Conservation (phyloP, 2,329 filamentous ascomycete species). For the Neofusicoccum umdonicola region DNA sequence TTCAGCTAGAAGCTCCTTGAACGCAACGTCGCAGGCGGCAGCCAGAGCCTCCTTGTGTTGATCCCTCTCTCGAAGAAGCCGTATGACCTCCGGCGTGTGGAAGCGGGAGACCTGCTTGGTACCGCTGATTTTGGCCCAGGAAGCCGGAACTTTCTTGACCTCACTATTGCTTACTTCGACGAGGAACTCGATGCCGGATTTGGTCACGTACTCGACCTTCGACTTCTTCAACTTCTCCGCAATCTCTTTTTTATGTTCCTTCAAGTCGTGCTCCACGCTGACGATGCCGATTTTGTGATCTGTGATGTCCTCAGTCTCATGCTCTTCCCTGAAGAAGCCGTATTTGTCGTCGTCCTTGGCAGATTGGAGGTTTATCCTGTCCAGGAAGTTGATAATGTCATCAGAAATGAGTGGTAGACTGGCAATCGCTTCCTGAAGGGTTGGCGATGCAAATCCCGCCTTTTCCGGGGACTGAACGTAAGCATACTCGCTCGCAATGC, state of each 20-base stretch:
- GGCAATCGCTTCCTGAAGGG: constrained; percentile 70
- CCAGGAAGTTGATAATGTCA: constrained; percentile 70
- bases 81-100: constrained; percentile 86
- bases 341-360: constrained; percentile 91
- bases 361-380: constrained; percentile 80
- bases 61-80: constrained; percentile 80
- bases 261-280: constrained; percentile 85
- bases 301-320: constrained; percentile 85
- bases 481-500: constrained; percentile 73
- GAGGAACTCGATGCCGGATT: constrained; percentile 88
- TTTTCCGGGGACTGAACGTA: constrained; percentile 63
- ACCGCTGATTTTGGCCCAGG: constrained; percentile 91
- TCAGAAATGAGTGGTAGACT: constrained; percentile 74
- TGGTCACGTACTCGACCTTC: constrained; percentile 74
- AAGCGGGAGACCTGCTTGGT: constrained; percentile 91
- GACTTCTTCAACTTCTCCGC: constrained; percentile 70
- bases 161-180: constrained; percentile 85
- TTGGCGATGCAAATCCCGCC: constrained; percentile 67
- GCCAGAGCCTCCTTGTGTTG: constrained; percentile 92
- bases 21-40: constrained; percentile 85
- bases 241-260: constrained; percentile 70
- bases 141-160: constrained; percentile 84
- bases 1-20: constrained; percentile 65
- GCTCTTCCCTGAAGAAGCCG: constrained; percentile 80
- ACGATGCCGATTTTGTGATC: constrained; percentile 91